Conservation (phyloP, 225 moss, liverwort and hornwort genomes). For the Sphagnum contortum region DNA sequence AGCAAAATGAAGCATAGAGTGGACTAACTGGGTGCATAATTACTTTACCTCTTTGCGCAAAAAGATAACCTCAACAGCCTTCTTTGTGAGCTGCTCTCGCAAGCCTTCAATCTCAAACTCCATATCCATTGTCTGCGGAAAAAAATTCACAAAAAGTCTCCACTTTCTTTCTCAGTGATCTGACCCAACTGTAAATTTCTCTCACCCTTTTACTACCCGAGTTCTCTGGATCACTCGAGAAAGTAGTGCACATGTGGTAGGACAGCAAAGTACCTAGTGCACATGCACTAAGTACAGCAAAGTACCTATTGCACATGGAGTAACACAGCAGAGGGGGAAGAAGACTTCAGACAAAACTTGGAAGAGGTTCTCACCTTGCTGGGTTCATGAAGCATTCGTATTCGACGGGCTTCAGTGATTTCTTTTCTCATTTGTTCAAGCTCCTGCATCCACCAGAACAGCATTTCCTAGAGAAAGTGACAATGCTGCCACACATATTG, state of each 20-base stretch:
- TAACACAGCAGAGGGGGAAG: no score
- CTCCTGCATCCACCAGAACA: slow-evolving; percentile 30
- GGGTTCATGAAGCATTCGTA: slow-evolving; percentile 85
- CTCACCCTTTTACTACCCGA: not conserved
- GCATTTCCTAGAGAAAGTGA: no score
- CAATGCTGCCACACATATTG: no score
- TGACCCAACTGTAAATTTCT: not conserved
- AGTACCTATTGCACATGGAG: no score
- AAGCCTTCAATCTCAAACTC: slow-evolving; percentile 78
- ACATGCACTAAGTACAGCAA: no score
- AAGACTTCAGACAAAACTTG: no score
- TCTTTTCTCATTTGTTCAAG: slow-evolving; percentile 71
- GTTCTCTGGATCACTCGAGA: not conserved
- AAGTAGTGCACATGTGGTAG: no score
- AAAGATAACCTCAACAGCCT: slow-evolving; percentile 52
- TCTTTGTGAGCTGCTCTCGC: slow-evolving; percentile 61
- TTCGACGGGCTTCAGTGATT: slow-evolving; percentile 75
- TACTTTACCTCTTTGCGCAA: slow-evolving; percentile 48
- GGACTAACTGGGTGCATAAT: no score
- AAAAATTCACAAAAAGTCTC: not conserved
- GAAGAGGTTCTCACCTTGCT: slow-evolving; percentile 45
- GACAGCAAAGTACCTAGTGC: no score
- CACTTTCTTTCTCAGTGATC: no score
- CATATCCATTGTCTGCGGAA: slow-evolving; percentile 67
- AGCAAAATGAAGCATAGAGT: no score